phyloP scores from a whole-genome alignment of 2,329 filamentous ascomycete genomes.

The Pestalotiopsis sp. region DNA sequence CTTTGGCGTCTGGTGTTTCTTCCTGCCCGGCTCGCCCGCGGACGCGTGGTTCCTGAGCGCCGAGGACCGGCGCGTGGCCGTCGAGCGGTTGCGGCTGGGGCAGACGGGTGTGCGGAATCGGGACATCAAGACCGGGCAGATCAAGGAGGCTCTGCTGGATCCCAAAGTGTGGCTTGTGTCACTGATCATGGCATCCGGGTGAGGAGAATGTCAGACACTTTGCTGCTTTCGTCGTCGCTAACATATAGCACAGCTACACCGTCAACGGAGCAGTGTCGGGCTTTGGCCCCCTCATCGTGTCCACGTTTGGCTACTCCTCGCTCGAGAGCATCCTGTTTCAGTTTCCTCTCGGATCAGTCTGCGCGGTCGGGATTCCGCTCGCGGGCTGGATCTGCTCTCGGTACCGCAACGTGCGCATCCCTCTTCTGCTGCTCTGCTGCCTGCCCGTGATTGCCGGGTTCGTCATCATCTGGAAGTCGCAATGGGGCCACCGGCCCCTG shows the following conservation, averaged over 20 bases:
- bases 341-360: slow-evolving; percentile 72
- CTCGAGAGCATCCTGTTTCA: slow-evolving; percentile 72
- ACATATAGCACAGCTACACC: slow-evolving; percentile 47
- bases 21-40: slow-evolving; percentile 66
- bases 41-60: slow-evolving; percentile 69
- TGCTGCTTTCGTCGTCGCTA: no score
- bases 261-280: slow-evolving; percentile 73
- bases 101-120: slow-evolving; percentile 67
- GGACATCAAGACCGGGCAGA: slow-evolving; percentile 60
- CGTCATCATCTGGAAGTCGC: slow-evolving; percentile 72
- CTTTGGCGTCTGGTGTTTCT: slow-evolving; percentile 67
- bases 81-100: slow-evolving; percentile 62
- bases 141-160: slow-evolving; percentile 61
- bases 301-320: slow-evolving; percentile 67
- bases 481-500: slow-evolving; percentile 65
- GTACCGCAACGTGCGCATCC: slow-evolving; percentile 64
- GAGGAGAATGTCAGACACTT: no score
- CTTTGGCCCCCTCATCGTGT: slow-evolving; percentile 73
- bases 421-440: slow-evolving; percentile 67
- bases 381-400: slow-evolving; percentile 66
- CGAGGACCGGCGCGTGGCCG: slow-evolving; percentile 66
- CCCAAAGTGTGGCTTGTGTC: slow-evolving; percentile 65
- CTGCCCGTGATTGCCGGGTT: slow-evolving; percentile 76
- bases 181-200: slow-evolving; percentile 69
- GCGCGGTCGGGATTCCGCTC: slow-evolving; percentile 65